Base-by-base conservation (phyloP, 768 basidiomycete species). In the Kwoniella dendrophila region DNA sequence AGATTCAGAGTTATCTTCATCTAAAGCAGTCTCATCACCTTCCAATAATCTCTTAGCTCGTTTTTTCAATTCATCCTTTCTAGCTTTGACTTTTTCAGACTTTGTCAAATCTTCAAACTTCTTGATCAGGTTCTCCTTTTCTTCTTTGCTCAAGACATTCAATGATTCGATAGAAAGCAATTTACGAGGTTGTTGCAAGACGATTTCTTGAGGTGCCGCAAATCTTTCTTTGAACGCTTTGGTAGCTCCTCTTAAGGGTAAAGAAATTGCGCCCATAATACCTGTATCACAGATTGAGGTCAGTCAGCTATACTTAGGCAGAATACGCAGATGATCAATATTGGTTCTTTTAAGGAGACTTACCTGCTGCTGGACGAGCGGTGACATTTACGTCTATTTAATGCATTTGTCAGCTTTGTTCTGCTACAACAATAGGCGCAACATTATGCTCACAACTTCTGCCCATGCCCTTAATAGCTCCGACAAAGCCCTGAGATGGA, bases 381-480 rank as follows among this genome's bases (percentile, higher is more conserved):
- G 67, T 77, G 22, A 75, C 74, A 49, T 81, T 81, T 26, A 78
- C 69, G 50, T 74, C 80, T 79, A 38, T 24, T 29, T 20, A 22
- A 3, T 26, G 12, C 3, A 24, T 20, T 27, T 3, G 36, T 45
- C 44, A 44, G 43, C 24, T 41, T 54, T 41, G 20, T 11, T 24
- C 12, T 26, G 18, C 45, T 24, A 5, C 45, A 33, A 47, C 29
- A 5, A 24, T 14, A 6, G 18, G 7, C 18, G 8, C 18, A n/a
- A 0, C 16, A 1, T 27, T 18, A 29, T 1, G 72, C 80, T 63
- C 38, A 80, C 79, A 78, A 36, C 78, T 78, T 54, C 80, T 56
- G 18, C 75, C 78, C 26, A 75, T 70, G 1, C 81, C 81, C 63
- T 81, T 81, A 60, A 81, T 61, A 8, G 73, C 77, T 2, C 81